These are phyloP conservation scores for Calcarisporium arbuscula DNA, from an alignment of 2,329 filamentous ascomycete genomes.

Conservation along the genomic window DNA sequence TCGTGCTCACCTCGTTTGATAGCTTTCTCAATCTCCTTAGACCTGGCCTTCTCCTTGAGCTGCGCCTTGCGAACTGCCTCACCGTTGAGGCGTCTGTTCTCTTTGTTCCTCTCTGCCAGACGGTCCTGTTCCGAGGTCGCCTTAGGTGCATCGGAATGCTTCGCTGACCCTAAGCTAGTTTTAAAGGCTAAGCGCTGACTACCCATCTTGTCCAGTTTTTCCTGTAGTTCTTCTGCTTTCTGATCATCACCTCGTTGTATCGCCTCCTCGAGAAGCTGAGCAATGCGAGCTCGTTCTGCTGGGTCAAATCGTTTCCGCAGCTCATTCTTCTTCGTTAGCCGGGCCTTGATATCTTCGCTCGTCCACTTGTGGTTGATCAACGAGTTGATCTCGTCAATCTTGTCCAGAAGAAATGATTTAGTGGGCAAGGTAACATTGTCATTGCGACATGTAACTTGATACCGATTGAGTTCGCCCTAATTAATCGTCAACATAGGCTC, in stretches of 20 bases:
- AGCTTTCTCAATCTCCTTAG: slow-evolving; percentile 54
- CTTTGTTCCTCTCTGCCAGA: slow-evolving; percentile 73
- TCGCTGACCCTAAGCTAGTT: slow-evolving; percentile 51
- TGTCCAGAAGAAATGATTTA: slow-evolving; percentile 60
- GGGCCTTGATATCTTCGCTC: slow-evolving; percentile 72
- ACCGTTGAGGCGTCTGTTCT: slow-evolving; percentile 78
- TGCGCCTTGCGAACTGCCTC: slow-evolving; percentile 89
- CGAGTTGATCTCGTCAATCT: slow-evolving; percentile 73
- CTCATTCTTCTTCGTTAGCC: slow-evolving; percentile 64
- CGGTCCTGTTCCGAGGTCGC: slow-evolving; percentile 68
- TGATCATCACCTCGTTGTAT: slow-evolving; percentile 56
- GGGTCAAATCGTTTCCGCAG: slow-evolving; percentile 61
- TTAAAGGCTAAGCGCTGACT: slow-evolving; percentile 68
- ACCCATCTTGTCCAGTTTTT: slow-evolving; percentile 56
- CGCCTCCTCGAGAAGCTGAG: slow-evolving; percentile 60
- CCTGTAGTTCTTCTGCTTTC: slow-evolving; percentile 46
- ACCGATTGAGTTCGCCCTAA: slow-evolving; percentile 74
- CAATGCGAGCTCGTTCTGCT: slow-evolving; percentile 61
- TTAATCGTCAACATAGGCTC: slow-evolving; percentile 17
- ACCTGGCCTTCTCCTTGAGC: slow-evolving; percentile 66
- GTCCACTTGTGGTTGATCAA: slow-evolving; percentile 78
- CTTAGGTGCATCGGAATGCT: slow-evolving; percentile 42
- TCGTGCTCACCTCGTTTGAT: slow-evolving; percentile 57
- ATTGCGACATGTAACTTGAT: slow-evolving; percentile 65
- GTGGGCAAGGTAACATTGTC: slow-evolving; percentile 70